Base-by-base conservation (phyloP, 176 grass and related monocot genomes). In the Eleusine indica region DNA sequence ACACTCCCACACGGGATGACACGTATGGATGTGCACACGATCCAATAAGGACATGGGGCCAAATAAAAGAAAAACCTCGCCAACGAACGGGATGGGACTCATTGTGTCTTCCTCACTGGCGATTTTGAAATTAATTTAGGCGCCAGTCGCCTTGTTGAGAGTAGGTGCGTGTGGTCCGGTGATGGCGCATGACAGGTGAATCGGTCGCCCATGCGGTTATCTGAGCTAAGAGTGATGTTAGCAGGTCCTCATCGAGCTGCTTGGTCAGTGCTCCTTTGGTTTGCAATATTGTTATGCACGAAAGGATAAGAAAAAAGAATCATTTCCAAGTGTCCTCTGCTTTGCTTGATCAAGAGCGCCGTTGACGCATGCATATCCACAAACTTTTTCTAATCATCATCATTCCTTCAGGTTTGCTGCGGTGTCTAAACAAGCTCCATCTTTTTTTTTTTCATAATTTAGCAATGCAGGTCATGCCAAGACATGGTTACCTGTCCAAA, bases 221-320 rank as follows among this genome's bases (percentile, higher is more conserved):
- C 40, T 80, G 70, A 80, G 16, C 61, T 70, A 49, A 68, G 52
- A 18, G 70, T 85, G 71, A 89, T 61, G 76, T 53, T 71, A 62
- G 39, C 46, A 32, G 15, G 52, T 21, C 77, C 48, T 80, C 46
- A 8, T 12, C 58, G 18, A 28, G 2, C 58, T 6, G 4, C 25
- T 4, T 6, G 4, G 14, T 4, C 3, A 30, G 17, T 29, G 48
- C 39, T 75, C 51, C 1, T 63, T 10, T 11, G 0, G 44, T 77
- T 58, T 44, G n/a, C 4, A 13, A 35, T 35, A 35, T 13, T 29
- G 21, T 60, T 57, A 18, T 61, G 21, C 5, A 1, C 35, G 47
- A 16, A 35, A 12, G 5, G 71, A 67, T 75, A 15, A 19, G 72
- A 41, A 19, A 25, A 49, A 12, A 2, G 6, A 28, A 80, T 35